These are phyloP conservation scores for Logfia minima DNA, from an alignment of 129 eudicot species.

Conservation along the genomic window DNA sequence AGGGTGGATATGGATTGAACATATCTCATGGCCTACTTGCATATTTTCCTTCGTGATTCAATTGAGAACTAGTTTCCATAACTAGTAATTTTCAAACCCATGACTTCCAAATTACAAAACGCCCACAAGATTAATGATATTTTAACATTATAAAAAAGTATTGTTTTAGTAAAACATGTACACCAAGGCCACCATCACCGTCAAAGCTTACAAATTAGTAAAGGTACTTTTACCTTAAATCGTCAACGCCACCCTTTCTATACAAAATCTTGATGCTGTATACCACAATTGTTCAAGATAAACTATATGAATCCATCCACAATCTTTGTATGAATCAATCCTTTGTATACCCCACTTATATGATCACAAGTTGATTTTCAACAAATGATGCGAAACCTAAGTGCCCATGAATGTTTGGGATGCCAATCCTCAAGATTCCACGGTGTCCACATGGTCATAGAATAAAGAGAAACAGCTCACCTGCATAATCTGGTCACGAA, in stretches of 20 bases:
- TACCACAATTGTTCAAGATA: constrained; percentile 10
- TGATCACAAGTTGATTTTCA: not conserved
- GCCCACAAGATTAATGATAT: not conserved
- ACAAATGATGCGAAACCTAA: not conserved
- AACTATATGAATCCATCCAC: constrained; percentile 28
- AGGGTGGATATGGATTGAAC: too few relatives aligned
- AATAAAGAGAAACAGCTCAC: constrained; percentile 17
- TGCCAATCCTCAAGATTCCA: constrained; percentile 3
- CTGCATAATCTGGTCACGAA: constrained; percentile 7
- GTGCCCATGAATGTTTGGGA: not conserved
- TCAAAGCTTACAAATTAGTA: constrained; percentile 27
- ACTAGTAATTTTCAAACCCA: not conserved
- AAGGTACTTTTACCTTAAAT: constrained; percentile 17
- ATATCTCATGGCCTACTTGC: not conserved
- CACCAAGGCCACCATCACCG: constrained; percentile 11
- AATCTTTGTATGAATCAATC: constrained; percentile 22
- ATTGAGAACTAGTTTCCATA: not conserved
- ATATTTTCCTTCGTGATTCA: not conserved
- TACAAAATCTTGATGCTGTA: constrained; percentile 26
- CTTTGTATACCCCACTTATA: constrained; percentile 23
- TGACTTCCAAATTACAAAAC: not conserved
- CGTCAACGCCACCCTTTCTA: constrained; percentile 28
- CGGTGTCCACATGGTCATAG: constrained; percentile 19
- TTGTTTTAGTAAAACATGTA: constrained; percentile 26
- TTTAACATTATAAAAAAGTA: constrained; percentile 13